Conservation (phyloP, 768 basidiomycete species). For the Phanerochaete sordida region DNA sequence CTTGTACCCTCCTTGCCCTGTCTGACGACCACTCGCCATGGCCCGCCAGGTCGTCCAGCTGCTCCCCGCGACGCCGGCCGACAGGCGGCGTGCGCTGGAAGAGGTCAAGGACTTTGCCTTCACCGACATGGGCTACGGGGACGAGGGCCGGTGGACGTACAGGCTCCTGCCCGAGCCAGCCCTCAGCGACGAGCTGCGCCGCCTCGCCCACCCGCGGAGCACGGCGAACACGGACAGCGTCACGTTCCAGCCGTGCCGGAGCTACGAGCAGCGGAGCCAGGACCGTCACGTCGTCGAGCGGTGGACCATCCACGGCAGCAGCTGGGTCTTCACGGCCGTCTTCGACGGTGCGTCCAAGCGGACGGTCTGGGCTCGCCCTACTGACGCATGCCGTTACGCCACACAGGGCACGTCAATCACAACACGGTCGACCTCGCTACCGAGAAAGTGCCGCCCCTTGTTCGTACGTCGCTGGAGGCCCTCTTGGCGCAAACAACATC, state of each 20-base stretch:
- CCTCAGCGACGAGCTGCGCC: slow-evolving; percentile 37
- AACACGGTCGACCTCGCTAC: slow-evolving; percentile 44
- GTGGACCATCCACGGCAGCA: slow-evolving; percentile 38
- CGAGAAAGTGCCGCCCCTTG: slow-evolving; percentile 36
- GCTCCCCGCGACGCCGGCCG: slow-evolving; percentile 41
- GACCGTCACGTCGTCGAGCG: slow-evolving; percentile 39
- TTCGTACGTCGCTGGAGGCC: slow-evolving; percentile 36
- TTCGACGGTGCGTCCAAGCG: slow-evolving; percentile 38
- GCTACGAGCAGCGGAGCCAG: slow-evolving; percentile 34
- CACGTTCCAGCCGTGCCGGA: slow-evolving; percentile 40
- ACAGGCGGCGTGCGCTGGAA: slow-evolving; percentile 46
- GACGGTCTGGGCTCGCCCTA: background rate
- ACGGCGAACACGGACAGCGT: slow-evolving; percentile 33
- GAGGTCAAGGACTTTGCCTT: slow-evolving; percentile 50
- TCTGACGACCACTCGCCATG: slow-evolving; percentile 10
- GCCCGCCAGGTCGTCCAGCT: slow-evolving; percentile 37
- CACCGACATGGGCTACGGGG: slow-evolving; percentile 53
- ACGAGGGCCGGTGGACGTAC: slow-evolving; percentile 52
- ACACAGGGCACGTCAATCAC: slow-evolving; percentile 44
- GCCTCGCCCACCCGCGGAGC: slow-evolving; percentile 34
- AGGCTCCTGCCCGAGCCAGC: slow-evolving; percentile 39
- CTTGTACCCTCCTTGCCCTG: background rate
- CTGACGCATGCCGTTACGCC: background rate
- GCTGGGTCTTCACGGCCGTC: slow-evolving; percentile 42
- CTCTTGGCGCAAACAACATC: slow-evolving; percentile 25